Evolutionary conservation across 768 basidiomycete species (phyloP), one percentile per base, ranked within the genome.

Genomic region (Rhizopogon vesiculosus): DNA sequence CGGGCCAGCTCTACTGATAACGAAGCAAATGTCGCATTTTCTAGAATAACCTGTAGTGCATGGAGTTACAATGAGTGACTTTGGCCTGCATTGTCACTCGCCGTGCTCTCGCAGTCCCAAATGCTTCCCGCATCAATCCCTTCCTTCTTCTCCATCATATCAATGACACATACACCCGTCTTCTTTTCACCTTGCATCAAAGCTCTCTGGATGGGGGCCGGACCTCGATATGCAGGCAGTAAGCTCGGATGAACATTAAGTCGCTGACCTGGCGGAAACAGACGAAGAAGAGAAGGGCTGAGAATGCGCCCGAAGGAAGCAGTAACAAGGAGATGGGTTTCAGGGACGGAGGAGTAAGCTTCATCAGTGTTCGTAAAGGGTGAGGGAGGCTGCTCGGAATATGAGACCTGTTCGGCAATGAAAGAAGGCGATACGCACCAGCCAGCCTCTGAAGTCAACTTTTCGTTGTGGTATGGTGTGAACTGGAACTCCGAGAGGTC

Each of bases 261-360:
- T 22, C 87, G 75, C 45, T 82, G 80, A 0, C 69, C 62, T 0
- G 75, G 74, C 0, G 72, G 77, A 63, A 96, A 96, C 41, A 78
- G 74, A 13, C 74, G 65, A 15, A 97, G 80, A 51, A 89, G 73
- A 2, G 75, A 63, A 5, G 74, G 66, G 0, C 91, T 80, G 12
- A 98, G 78, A 60, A 95, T 93, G 45, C 89, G 87, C 0, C 94
- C 94, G 59, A 96, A 96, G 0, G 94, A 96, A 6, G 94, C 91
- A 0, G 93, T 93, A 6, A 98, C 64, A 8, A 97, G 76, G 31
- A 95, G 64, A 57, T 89, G 81, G 12, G 76, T 69, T 3, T 70
- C 16, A 69, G 69, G 16, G 62, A 46, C 40, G 56, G 54, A 33
- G 46, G 31, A 44, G 12, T 56, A 35, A 39, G 25, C 40, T 19